Base-by-base conservation (phyloP, 116 monocot genomes). In the Iris pallida region DNA sequence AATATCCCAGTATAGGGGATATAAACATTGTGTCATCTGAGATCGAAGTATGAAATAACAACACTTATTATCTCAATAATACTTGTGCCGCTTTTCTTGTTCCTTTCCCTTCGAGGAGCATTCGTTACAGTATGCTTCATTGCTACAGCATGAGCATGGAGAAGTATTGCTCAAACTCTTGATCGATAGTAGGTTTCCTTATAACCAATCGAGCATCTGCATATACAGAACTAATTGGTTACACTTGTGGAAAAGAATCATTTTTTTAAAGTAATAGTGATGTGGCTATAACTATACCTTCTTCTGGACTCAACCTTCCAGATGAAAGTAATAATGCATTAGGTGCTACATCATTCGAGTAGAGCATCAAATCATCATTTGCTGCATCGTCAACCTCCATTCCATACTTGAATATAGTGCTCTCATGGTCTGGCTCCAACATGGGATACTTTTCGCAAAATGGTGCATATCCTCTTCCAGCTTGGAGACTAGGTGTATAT, bases 91-190 rank as follows among this genome's bases (percentile, higher is more conserved):
- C 30, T n/a, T 42, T 61, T 8, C 8, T 15, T 44, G 62, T 45
- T 43, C 13, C 15, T 61, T 10, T 0, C 8, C 14, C 51, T 52
- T 7, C 42, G 30, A 30, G 30, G 30, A 30, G 30, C 30, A 30
- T 30, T 30, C 30, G 30, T 30, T 30, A 30, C 30, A 30, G 30
- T 30, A 51, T 51, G 13, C 49, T 51, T 51, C 49, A 9, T 51
- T 48, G 52, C 70, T 83, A 83, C 42, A 92, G 85, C 83, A 92
- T 81, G 5, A 92, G 78, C 75, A 64, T 70, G 0, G 89, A 86
- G 71, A 93, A 89, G 54, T 89, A 87, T 65, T 89, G 80, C 78
- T 93, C 89, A 15, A 89, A 93, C 65, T 93, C 93, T 67, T 86
- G 84, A 82, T 89, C 93, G 16, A 93, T 86, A 16, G 89, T 89